Base-by-base conservation (phyloP, 164 flowering plant genomes). In the Buxus sempervirens region DNA sequence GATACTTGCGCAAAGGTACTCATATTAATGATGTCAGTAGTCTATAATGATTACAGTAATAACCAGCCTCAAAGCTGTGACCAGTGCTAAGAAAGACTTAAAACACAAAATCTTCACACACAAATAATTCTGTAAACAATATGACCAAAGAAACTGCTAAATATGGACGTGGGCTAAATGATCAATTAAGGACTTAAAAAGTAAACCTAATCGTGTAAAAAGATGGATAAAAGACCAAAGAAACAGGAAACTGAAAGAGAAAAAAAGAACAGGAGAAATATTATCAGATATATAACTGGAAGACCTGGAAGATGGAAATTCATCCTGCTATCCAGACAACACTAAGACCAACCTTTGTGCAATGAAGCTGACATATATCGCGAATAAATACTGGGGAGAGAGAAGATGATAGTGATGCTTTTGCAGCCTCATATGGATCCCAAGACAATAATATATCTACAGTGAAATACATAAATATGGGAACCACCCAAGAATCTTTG, bases 381-480 rank as follows among this genome's bases (percentile, higher is more conserved):
- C 45, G 67, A 57, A 76, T 60, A 60, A 38, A 65, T 32, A 68
- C 63, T 38, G 64, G 64, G 15, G 70, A 60, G 54, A 76, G 64
- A 51, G 67, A 64, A 38, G 70, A 69, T 6, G 67, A 72, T 28
- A 76, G 57, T 49, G 76, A 72, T 54, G 68, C 41, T 69, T 72
- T 76, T 69, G 79, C 79, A 21, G 61, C 73, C 62, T 69, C 62
- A 45, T 76, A 76, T 36, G 42, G 59, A 65, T 69, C 76, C 79
- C 79, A 76, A 6, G 79, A 64, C 36, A 32, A 56, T 19, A 71
- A 65, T 54, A 76, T 48, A 69, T 76, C 79, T 58, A 76, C 76
- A 13, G 60, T 72, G 49, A 69, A 76, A 57, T 76, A 58, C 79
- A 76, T 65, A 65, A 48, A 72, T 38, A 76, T 38, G 5, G 76